phyloP scores from a whole-genome alignment of 139 green algal species.

The Chlamydomonas incerta region DNA sequence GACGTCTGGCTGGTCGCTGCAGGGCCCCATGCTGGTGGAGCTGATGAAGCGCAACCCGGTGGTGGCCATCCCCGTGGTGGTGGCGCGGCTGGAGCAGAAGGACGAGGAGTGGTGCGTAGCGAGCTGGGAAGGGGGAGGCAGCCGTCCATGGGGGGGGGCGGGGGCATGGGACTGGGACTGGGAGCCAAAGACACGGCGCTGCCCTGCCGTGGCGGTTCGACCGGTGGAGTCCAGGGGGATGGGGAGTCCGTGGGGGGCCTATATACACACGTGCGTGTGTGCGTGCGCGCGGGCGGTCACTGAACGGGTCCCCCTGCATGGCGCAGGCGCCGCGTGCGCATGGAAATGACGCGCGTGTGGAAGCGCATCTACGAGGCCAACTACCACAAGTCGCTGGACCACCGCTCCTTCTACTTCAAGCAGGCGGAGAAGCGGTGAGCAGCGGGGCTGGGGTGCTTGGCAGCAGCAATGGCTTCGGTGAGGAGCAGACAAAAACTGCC shows the following conservation, averaged over 20 bases:
- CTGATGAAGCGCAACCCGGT: constrained; percentile 90
- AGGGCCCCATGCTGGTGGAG: constrained; percentile 70
- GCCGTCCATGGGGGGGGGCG: no score
- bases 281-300: no score
- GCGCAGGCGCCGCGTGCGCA: constrained; percentile 65
- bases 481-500: no score
- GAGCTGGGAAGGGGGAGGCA: neutral
- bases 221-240: no score
- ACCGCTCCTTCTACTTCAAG: constrained; percentile 99
- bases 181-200: no score
- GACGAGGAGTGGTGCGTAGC: constrained; percentile 87
- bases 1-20: neutral
- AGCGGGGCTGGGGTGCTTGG: no score
- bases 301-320: neutral
- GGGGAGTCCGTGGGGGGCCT: no score
- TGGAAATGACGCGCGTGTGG: constrained; percentile 89
- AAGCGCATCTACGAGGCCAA: constrained; percentile 94
- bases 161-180: no score
- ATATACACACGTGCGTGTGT: no score
- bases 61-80: constrained; percentile 89
- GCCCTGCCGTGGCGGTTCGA: no score
- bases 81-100: constrained; percentile 93
- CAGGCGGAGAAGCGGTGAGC: constrained; percentile 68
- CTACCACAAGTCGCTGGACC: constrained; percentile 98
- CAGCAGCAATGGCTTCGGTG: no score